A percentile compares a stretch with the other conserved stretches of the same genome.
These are phyloP conservation scores for Yamadazyma sp. DNA, from an alignment of 1,139 yeast genomes.

Conservation along the genomic window DNA sequence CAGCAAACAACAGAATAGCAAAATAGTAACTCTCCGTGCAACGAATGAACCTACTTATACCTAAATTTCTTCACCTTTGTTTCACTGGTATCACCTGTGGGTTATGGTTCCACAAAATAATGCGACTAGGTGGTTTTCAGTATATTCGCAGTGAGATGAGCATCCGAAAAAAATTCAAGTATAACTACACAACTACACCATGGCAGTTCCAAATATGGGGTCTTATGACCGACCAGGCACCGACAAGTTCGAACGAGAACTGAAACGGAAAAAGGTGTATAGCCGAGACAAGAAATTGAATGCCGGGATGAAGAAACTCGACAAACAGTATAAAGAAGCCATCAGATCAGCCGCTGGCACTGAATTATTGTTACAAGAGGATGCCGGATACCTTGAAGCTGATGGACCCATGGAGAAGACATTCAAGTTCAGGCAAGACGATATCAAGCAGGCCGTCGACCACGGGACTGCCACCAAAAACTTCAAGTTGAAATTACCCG, in stretches of 20 bases:
- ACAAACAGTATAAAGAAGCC: slow-evolving; percentile 75
- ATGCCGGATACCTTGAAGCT: slow-evolving; percentile 82
- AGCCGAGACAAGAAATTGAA: slow-evolving; percentile 62
- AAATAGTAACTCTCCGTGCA: too few species aligned
- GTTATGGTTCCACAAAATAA: too few species aligned
- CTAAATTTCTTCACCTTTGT: too few species aligned
- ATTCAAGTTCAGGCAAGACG: slow-evolving; percentile 78
- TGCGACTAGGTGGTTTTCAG: neutral
- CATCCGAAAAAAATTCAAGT: slow-evolving; percentile 3
- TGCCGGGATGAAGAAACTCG: slow-evolving; percentile 65
- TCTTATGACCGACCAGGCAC: slow-evolving; percentile 21
- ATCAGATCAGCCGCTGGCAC: slow-evolving; percentile 81
- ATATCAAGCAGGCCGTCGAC: slow-evolving; percentile 79
- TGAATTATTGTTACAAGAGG: slow-evolving; percentile 81
- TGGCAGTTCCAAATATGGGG: slow-evolving; percentile 20
- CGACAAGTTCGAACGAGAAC: slow-evolving; percentile 19
- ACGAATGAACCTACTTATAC: too few species aligned
- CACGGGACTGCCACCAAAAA: slow-evolving; percentile 70
- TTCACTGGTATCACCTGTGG: too few species aligned
- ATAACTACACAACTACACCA: slow-evolving; percentile 2
- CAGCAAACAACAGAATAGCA: too few species aligned
- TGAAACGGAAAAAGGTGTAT: slow-evolving; percentile 20
- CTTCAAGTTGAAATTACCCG: slow-evolving; percentile 68
- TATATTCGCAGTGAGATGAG: neutral
- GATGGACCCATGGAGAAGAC: slow-evolving; percentile 88